Percentiles rank a stretch among this genome's conserved stretches.
phyloP scores from a whole-genome alignment of 495 filamentous ascomycete species.

The Bacidia rubella region DNA sequence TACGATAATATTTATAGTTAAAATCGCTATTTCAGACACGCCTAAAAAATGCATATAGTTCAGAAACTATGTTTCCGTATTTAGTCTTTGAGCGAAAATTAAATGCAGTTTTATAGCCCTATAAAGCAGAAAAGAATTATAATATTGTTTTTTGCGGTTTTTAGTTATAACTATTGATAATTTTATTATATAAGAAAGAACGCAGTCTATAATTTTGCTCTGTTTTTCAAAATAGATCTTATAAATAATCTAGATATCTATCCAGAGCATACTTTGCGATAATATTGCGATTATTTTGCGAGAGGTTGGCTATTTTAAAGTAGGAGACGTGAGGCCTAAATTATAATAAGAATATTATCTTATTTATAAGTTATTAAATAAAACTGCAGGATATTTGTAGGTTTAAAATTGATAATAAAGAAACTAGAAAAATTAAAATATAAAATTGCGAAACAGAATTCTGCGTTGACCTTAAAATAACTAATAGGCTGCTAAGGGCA shows the following conservation, averaged over 20 bases:
- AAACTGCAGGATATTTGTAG: neutral
- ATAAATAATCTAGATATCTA: constrained; percentile 10
- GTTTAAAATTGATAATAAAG: too few relatives aligned
- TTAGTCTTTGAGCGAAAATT: constrained; percentile 14
- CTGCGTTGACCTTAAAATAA: neutral
- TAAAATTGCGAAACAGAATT: neutral
- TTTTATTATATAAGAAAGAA: constrained; percentile 6
- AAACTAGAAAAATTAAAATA: neutral
- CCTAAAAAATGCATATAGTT: constrained; percentile 12
- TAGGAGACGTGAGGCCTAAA: constrained; percentile 5
- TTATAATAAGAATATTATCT: constrained; percentile 5
- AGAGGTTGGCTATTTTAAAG: constrained; percentile 10
- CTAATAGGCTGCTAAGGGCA: neutral
- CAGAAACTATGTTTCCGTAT: constrained; percentile 8
- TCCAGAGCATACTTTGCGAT: constrained; percentile 15
- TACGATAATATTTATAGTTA: constrained; percentile 13
- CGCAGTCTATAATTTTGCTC: constrained; percentile 7
- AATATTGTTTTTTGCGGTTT: constrained; percentile 9
- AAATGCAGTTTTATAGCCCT: constrained; percentile 13
- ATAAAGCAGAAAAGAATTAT: constrained; percentile 1
- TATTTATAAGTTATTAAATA: constrained; percentile 11
- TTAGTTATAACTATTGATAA: neutral
- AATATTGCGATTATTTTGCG: constrained; percentile 8
- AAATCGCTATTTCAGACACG: constrained; percentile 2
- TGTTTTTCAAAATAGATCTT: constrained; percentile 11